phyloP scores from a whole-genome alignment of 192 early-diverging fungal genomes.

The Coemansia sp. region DNA sequence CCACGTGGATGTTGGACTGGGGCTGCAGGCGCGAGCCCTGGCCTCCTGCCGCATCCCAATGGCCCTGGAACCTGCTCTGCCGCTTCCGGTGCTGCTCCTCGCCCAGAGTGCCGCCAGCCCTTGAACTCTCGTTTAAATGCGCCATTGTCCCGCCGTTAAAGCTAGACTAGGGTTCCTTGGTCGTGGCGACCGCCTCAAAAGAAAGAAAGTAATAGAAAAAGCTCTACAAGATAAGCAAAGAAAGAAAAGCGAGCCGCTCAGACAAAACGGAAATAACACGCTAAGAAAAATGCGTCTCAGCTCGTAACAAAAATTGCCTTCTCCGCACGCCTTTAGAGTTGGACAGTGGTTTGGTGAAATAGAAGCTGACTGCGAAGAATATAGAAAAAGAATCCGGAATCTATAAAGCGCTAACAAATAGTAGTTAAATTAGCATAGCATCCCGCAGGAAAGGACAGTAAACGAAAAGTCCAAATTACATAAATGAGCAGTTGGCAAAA shows the following conservation, averaged over 20 bases:
- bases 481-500: constrained; percentile 1
- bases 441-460: constrained; percentile 4
- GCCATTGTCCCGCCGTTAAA: constrained; percentile 23
- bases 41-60: constrained; percentile 44
- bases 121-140: constrained; percentile 29
- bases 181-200: not conserved
- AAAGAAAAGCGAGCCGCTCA: constrained; percentile 10
- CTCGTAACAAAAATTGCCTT: not conserved
- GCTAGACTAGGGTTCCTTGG: not conserved
- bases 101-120: constrained; percentile 20
- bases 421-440: constrained; percentile 2
- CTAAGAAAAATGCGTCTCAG: constrained; percentile 4
- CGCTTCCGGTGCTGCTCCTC: constrained; percentile 45
- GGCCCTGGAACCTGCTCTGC: constrained; percentile 51
- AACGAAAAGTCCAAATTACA: not conserved
- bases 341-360: too few species aligned
- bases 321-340: not conserved
- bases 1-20: constrained; percentile 20
- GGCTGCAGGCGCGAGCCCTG: constrained; percentile 21
- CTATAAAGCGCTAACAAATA: not conserved
- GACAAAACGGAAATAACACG: not conserved
- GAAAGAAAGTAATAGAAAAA: not conserved
- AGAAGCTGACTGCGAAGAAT: not conserved
- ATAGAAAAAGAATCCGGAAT: constrained; percentile 3
- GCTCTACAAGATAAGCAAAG: not conserved